A percentile compares a stretch with the other conserved stretches of the same genome.
Evolutionary conservation across 257 asterid genomes (phyloP).

Genomic region (Nicotiana sylvestris): DNA sequence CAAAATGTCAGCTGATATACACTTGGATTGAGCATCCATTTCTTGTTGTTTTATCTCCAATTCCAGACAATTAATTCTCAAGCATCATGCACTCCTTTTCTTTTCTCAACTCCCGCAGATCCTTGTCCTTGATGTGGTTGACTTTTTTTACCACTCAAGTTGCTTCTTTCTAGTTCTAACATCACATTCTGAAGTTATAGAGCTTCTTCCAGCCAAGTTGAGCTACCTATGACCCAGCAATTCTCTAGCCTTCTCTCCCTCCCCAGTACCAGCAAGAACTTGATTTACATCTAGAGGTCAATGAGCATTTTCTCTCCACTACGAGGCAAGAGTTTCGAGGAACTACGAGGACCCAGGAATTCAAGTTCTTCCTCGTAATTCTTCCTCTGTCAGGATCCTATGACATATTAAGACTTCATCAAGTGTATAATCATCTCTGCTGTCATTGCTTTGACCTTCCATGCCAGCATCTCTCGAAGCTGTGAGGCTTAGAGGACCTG

Average conservation of each 20-base stretch:
- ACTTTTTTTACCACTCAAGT: slow-evolving; percentile 14
- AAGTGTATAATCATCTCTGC: not conserved
- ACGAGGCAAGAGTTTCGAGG: not conserved
- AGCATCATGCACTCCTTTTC: slow-evolving; percentile 20
- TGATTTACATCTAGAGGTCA: not conserved
- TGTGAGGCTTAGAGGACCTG: not conserved
- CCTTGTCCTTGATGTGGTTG: slow-evolving; percentile 20
- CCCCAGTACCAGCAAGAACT: not conserved
- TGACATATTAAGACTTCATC: not conserved
- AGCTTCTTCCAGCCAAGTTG: slow-evolving; percentile 22
- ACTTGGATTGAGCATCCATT: slow-evolving; percentile 12
- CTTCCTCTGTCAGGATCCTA: slow-evolving; percentile 10
- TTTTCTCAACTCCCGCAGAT: slow-evolving; percentile 19
- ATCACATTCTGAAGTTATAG: slow-evolving; percentile 17
- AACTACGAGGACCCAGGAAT: not conserved
- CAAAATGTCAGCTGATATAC: not conserved
- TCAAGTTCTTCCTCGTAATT: slow-evolving; percentile 10
- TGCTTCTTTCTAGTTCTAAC: slow-evolving; percentile 28
- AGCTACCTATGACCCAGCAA: slow-evolving; percentile 10
- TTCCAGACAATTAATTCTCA: slow-evolving; percentile 17
- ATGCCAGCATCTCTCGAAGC: not conserved
- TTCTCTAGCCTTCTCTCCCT: not conserved
- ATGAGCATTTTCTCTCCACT: not conserved
- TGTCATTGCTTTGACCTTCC: slow-evolving; percentile 11
- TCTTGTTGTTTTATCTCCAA: slow-evolving; percentile 21